Evolutionary conservation across 768 basidiomycete genomes (phyloP).

Genomic region (Tylopilus sp.): DNA sequence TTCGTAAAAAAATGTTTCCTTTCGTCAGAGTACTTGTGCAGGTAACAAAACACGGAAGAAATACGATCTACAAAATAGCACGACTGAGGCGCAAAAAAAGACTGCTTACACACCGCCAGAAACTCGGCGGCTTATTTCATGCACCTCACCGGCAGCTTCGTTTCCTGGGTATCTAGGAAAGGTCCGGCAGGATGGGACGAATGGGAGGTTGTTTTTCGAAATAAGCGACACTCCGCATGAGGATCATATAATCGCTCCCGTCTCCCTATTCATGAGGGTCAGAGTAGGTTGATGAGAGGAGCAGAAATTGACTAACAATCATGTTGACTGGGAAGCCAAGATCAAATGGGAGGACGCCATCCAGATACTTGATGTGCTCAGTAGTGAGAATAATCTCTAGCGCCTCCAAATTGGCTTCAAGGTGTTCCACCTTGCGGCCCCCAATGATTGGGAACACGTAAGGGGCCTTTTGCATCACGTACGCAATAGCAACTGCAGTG

Average conservation of each 20-base stretch:
- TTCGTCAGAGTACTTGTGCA: neutral
- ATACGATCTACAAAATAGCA: neutral
- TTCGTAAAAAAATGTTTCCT: neutral
- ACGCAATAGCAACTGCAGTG: conserved; percentile 46
- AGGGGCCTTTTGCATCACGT: conserved; percentile 43
- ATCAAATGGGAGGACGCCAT: conserved; percentile 35
- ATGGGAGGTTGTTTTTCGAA: neutral
- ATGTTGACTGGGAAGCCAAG: conserved; percentile 35
- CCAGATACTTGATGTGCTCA: conserved; percentile 39
- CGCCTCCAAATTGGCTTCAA: conserved; percentile 41
- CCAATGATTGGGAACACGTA: too few species aligned
- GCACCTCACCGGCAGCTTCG: too few species aligned
- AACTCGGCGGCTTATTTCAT: neutral
- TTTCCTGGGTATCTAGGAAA: neutral
- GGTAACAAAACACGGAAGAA: neutral
- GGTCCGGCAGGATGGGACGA: neutral
- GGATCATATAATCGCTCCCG: neutral
- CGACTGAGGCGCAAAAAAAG: neutral
- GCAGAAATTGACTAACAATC: neutral
- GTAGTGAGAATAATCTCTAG: conserved; percentile 36
- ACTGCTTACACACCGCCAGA: neutral
- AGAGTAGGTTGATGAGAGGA: neutral
- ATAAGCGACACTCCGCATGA: neutral
- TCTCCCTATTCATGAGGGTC: neutral
- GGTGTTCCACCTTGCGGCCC: conserved; percentile 43